These are phyloP conservation scores for Trypanosoma melophagium DNA, from an alignment of 208 protist genomes.

Conservation along the genomic window DNA sequence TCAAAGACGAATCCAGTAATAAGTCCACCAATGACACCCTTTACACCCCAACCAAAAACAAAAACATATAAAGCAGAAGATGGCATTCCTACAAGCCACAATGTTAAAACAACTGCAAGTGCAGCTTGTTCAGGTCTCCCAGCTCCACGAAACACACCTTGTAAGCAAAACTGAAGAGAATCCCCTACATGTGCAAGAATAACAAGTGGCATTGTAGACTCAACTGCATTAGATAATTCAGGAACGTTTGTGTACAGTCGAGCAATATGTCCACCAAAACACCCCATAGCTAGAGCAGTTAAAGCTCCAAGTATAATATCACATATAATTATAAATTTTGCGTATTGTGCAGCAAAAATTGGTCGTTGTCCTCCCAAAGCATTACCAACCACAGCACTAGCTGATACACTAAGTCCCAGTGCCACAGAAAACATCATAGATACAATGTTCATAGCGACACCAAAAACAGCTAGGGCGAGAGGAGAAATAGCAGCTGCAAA, in stretches of 20 bases:
- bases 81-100: conserved; percentile 69
- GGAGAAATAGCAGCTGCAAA: conserved; percentile 48
- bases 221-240: conserved; percentile 33
- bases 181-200: conserved; percentile 55
- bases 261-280: conserved; percentile 58
- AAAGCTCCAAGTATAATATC: conserved; percentile 41
- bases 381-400: conserved; percentile 66
- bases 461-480: conserved; percentile 49
- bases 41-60: conserved; percentile 46
- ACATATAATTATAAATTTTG: conserved; percentile 53
- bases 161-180: conserved; percentile 66
- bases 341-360: conserved; percentile 48
- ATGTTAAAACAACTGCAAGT: conserved; percentile 50
- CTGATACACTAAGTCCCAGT: conserved; percentile 64
- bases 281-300: conserved; percentile 38
- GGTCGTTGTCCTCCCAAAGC: conserved; percentile 43
- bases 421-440: conserved; percentile 54
- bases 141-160: conserved; percentile 65
- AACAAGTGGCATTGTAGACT: conserved; percentile 53
- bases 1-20: conserved; percentile 52
- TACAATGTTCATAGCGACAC: conserved; percentile 61
- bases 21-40: conserved; percentile 51
- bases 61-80: conserved; percentile 53
- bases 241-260: conserved; percentile 43
- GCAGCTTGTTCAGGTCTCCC: conserved; percentile 48